Percentiles rank a stretch among this genome's conserved stretches.
These are phyloP conservation scores for Suillus fuscotomentosus DNA, from an alignment of 768 basidiomycete species.

Conservation along the genomic window DNA sequence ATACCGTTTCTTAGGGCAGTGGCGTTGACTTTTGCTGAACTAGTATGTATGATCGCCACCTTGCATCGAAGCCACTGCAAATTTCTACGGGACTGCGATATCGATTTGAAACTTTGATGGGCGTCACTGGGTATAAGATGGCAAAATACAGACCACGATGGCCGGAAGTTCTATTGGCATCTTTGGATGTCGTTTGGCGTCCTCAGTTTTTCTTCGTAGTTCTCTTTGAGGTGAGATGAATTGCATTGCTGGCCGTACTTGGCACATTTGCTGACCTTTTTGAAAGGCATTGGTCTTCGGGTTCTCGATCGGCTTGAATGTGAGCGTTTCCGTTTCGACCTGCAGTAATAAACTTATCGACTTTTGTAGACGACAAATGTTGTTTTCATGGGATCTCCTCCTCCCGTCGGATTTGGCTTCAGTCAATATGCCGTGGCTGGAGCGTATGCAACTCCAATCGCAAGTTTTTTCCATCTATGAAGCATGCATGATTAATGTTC, in stretches of 20 bases:
- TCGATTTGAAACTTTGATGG: slow-evolving; percentile 46
- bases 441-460: slow-evolving; percentile 44
- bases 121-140: slow-evolving; percentile 47
- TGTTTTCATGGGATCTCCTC: slow-evolving; percentile 48
- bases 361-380: slow-evolving; percentile 47
- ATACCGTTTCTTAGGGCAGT: background rate
- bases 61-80: slow-evolving; percentile 12
- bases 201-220: slow-evolving; percentile 44
- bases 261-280: background rate
- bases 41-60: slow-evolving; percentile 48
- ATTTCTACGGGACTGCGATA: slow-evolving; percentile 33
- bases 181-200: slow-evolving; percentile 44
- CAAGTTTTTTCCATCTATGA: slow-evolving; percentile 14
- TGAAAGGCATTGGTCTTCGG: slow-evolving; percentile 44
- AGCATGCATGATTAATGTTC: background rate
- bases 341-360: background rate
- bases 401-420: slow-evolving; percentile 48
- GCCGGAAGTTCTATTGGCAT: slow-evolving; percentile 30
- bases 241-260: background rate
- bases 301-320: slow-evolving; percentile 47
- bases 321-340: slow-evolving; percentile 14
- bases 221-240: slow-evolving; percentile 35
- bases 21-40: slow-evolving; percentile 1
- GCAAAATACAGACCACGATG: slow-evolving; percentile 44
- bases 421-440: slow-evolving; percentile 40